These are phyloP conservation scores for Fusarium agapanthi DNA, from an alignment of 2,329 filamentous ascomycete species.

Conservation along the genomic window DNA sequence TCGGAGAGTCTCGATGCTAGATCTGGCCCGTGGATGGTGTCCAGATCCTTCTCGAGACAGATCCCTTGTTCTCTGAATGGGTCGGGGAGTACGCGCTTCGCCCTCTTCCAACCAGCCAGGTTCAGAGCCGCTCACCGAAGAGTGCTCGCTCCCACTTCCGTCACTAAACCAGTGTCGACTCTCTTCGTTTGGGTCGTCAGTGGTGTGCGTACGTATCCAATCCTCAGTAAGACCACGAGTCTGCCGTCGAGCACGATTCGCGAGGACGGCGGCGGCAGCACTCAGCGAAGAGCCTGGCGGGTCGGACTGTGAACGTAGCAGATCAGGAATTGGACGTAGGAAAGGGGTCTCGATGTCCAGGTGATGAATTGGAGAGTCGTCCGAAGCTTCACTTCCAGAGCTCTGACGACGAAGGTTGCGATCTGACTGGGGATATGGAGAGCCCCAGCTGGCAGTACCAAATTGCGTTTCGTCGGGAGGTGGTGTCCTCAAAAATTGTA, in stretches of 20 bases:
- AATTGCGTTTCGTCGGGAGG: conserved; percentile 56
- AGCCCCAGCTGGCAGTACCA: conserved; percentile 88
- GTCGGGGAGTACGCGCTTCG: conserved; percentile 58
- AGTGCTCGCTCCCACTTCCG: conserved; percentile 73
- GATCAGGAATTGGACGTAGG: conserved; percentile 63
- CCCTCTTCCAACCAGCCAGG: conserved; percentile 62
- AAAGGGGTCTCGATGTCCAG: conserved; percentile 71
- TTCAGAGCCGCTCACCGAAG: conserved; percentile 75
- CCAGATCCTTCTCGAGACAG: conserved; percentile 45
- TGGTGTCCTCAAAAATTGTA: conserved; percentile 65
- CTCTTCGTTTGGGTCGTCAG: conserved; percentile 71
- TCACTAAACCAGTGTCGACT: conserved; percentile 86
- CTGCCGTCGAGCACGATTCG: conserved; percentile 68
- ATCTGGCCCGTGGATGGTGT: conserved; percentile 57
- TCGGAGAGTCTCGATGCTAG: conserved; percentile 66
- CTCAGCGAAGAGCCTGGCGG: conserved; percentile 49
- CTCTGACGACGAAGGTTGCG: conserved; percentile 60
- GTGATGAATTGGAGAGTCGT: conserved; percentile 68
- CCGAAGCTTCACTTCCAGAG: conserved; percentile 66
- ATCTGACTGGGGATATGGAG: conserved; percentile 80
- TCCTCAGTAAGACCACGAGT: conserved; percentile 77
- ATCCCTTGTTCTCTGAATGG: conserved; percentile 40
- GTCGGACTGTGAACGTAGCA: conserved; percentile 45
- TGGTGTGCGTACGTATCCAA: conserved; percentile 87
- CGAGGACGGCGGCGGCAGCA: conserved; percentile 69